phyloP scores from a whole-genome alignment of 805 yeast genomes.

The Kodamaea hsintzibuensis region DNA sequence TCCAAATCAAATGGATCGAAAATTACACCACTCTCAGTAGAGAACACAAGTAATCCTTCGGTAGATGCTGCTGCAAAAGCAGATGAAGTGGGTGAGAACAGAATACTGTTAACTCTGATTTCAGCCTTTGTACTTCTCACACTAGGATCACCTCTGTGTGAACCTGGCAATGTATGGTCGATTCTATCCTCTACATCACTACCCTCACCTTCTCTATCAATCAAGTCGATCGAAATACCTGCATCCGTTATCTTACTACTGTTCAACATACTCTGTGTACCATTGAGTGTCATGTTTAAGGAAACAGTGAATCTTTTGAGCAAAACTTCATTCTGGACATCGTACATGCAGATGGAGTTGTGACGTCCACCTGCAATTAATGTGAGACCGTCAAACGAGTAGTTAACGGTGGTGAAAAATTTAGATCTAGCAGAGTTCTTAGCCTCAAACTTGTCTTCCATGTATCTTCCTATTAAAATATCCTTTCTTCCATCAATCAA shows the following conservation, averaged over 20 bases:
- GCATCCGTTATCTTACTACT: slow-evolving; percentile 84
- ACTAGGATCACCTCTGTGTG: slow-evolving; percentile 74
- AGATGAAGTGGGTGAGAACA: slow-evolving; percentile 86
- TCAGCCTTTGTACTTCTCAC: slow-evolving; percentile 76
- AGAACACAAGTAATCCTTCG: slow-evolving; percentile 83
- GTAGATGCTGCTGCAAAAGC: slow-evolving; percentile 95
- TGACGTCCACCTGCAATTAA: slow-evolving; percentile 93
- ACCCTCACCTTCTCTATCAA: slow-evolving; percentile 83
- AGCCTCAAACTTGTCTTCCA: slow-evolving; percentile 79
- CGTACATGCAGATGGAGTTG: slow-evolving; percentile 88
- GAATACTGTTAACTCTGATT: slow-evolving; percentile 74
- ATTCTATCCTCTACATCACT: slow-evolving; percentile 82
- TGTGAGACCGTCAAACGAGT: slow-evolving; percentile 86
- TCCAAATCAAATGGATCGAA: slow-evolving; percentile 97
- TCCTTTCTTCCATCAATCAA: slow-evolving; percentile 85
- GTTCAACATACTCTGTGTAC: slow-evolving; percentile 78
- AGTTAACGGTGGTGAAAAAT: slow-evolving; percentile 75
- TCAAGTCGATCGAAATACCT: slow-evolving; percentile 69
- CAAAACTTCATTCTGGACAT: slow-evolving; percentile 82
- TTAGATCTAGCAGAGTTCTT: slow-evolving; percentile 82
- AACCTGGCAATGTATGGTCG: slow-evolving; percentile 82
- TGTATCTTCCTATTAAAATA: slow-evolving; percentile 80
- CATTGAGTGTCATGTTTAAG: slow-evolving; percentile 85
- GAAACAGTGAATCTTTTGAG: slow-evolving; percentile 82
- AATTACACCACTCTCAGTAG: slow-evolving; percentile 69